Percentiles rank a stretch among this genome's conserved stretches.
phyloP scores from a whole-genome alignment of 2,329 filamentous ascomycete species.

The Xylaria sp. region DNA sequence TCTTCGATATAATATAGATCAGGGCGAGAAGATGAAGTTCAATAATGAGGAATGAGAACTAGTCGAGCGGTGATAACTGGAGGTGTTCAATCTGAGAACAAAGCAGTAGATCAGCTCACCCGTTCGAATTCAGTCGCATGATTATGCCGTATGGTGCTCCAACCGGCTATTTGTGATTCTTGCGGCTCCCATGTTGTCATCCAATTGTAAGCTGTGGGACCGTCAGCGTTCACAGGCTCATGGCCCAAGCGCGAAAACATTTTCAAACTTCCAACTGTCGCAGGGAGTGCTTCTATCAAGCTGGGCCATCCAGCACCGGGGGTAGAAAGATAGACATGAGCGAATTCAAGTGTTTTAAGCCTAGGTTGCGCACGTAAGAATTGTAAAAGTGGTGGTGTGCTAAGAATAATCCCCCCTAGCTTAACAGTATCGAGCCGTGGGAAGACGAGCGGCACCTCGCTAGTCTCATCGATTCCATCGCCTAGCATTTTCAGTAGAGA shows the following conservation, averaged over 20 bases:
- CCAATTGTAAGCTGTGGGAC: constrained; percentile 32
- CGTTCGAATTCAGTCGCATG: constrained; percentile 13
- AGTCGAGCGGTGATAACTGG: background rate
- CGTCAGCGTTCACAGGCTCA: constrained; percentile 23
- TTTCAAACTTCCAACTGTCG: constrained; percentile 23
- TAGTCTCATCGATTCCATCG: constrained; percentile 19
- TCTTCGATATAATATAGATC: background rate
- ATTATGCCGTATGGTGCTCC: constrained; percentile 8
- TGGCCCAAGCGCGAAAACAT: constrained; percentile 20
- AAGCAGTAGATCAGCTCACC: constrained; percentile 6
- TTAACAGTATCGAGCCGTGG: constrained; percentile 22
- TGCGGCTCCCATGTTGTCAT: constrained; percentile 24
- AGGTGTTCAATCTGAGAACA: background rate
- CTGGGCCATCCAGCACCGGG: constrained; percentile 24
- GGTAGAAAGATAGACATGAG: constrained; percentile 38
- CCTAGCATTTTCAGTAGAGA: constrained; percentile 35
- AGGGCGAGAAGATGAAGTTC: background rate
- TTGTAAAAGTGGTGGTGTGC: constrained; percentile 30
- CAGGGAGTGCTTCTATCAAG: constrained; percentile 26
- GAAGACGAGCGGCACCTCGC: constrained; percentile 27
- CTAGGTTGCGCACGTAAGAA: constrained; percentile 32
- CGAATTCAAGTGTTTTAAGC: constrained; percentile 32
- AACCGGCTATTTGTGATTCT: constrained; percentile 2
- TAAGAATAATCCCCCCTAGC: constrained; percentile 26
- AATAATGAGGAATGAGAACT: background rate